These are phyloP conservation scores for Aspergillus nidulans DNA, from an alignment of 495 filamentous ascomycete genomes.

Conservation along the genomic window DNA sequence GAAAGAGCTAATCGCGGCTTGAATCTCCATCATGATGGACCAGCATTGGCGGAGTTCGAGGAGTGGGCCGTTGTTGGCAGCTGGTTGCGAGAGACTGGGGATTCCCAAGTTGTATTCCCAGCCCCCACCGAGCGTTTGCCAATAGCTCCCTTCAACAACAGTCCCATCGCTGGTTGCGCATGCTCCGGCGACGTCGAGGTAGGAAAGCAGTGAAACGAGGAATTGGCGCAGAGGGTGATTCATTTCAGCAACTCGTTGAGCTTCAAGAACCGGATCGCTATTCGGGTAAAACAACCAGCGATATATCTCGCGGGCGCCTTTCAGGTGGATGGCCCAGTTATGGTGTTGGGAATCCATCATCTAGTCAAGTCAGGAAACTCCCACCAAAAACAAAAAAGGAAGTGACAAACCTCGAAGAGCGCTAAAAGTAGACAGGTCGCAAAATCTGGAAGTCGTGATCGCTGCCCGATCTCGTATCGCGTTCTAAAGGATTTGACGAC, in stretches of 20 bases:
- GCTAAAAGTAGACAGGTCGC: conserved; percentile 39
- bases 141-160: conserved; percentile 37
- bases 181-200: conserved; percentile 39
- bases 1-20: conserved; percentile 34
- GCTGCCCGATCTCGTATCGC: conserved; percentile 24
- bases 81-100: conserved; percentile 25
- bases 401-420: conserved; percentile 31
- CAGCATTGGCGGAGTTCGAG: conserved; percentile 32
- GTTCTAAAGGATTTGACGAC: conserved; percentile 35
- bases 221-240: conserved; percentile 38
- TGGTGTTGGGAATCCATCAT: conserved; percentile 45
- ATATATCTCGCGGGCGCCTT: conserved; percentile 41
- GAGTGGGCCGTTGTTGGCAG: conserved; percentile 25
- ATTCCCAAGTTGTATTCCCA: conserved; percentile 42
- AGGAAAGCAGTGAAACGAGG: conserved; percentile 38
- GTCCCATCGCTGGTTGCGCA: conserved; percentile 39
- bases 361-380: conserved; percentile 11
- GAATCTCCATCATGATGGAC: conserved; percentile 41
- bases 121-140: conserved; percentile 35
- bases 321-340: conserved; percentile 39
- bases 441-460: conserved; percentile 32
- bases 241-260: conserved; percentile 29
- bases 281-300: conserved; percentile 33
- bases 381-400: neutral
- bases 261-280: conserved; percentile 25